Evolutionary conservation across 345 rosid species (phyloP).

Genomic region (Moricandia moricandioides): DNA sequence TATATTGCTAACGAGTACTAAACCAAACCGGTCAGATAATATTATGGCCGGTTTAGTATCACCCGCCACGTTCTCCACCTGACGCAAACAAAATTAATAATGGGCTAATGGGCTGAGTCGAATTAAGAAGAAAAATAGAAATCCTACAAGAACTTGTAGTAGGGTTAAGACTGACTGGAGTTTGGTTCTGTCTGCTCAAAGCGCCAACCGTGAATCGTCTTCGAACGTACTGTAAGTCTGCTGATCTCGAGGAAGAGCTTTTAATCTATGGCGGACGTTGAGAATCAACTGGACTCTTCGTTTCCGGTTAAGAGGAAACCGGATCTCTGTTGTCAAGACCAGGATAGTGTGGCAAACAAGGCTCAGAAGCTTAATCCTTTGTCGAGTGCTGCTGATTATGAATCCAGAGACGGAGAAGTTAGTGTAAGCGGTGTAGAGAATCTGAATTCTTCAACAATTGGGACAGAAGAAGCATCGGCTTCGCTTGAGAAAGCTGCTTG

Average conservation of each 20-base stretch:
- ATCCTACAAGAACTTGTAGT: background rate
- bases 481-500: background rate
- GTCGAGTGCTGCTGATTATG: slow-evolving; percentile 22
- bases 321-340: slow-evolving; percentile 40
- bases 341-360: slow-evolving; percentile 38
- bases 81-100: background rate
- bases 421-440: background rate
- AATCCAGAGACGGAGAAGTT: slow-evolving; percentile 11
- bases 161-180: background rate
- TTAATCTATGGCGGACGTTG: slow-evolving; percentile 53
- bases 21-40: slow-evolving; percentile 13
- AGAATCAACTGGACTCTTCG: slow-evolving; percentile 47
- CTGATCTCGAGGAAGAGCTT: background rate
- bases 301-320: slow-evolving; percentile 59
- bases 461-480: background rate
- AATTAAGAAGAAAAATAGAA: background rate
- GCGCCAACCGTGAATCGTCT: slow-evolving; percentile 2
- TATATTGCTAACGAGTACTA: background rate
- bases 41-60: slow-evolving; percentile 27
- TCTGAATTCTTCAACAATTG: background rate
- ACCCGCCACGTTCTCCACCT: slow-evolving; percentile 28
- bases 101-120: background rate
- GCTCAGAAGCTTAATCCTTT: slow-evolving; percentile 41
- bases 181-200: background rate
- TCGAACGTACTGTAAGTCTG: background rate